Evolutionary conservation across 768 basidiomycete species (phyloP).

Genomic region (Trametes maxima): DNA sequence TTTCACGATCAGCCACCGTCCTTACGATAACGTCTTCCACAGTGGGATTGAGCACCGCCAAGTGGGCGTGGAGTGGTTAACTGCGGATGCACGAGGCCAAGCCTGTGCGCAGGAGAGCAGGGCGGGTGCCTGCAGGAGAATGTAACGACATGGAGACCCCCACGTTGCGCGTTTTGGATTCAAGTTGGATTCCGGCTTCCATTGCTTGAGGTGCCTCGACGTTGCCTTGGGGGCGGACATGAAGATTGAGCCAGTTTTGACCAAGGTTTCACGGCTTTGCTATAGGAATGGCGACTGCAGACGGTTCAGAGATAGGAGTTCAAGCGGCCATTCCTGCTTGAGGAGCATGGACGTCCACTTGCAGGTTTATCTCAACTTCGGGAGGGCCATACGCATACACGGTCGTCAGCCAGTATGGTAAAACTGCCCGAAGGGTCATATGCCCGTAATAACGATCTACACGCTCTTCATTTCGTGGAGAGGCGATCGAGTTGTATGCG

Average conservation of each 20-base stretch:
- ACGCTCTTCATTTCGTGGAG: neutral
- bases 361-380: neutral
- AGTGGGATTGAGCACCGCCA: constrained; percentile 46
- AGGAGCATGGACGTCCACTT: neutral
- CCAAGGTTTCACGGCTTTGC: no score
- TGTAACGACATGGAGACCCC: constrained; percentile 10
- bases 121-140: neutral
- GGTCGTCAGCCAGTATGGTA: neutral
- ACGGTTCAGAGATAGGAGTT: no score
- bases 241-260: neutral
- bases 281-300: no score
- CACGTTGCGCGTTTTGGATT: constrained; percentile 12
- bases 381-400: no score
- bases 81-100: constrained; percentile 19
- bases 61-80: constrained; percentile 29
- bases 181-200: neutral
- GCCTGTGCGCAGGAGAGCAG: neutral
- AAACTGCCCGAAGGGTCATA: no score
- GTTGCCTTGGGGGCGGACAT: neutral
- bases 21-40: constrained; percentile 34
- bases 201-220: neutral
- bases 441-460: neutral
- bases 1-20: constrained; percentile 14
- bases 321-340: no score
- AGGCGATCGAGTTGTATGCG: neutral